A percentile compares a stretch with the other conserved stretches of the same genome.
Conservation (phyloP, 495 filamentous ascomycete species). For the Penicillium egyptiacum region DNA sequence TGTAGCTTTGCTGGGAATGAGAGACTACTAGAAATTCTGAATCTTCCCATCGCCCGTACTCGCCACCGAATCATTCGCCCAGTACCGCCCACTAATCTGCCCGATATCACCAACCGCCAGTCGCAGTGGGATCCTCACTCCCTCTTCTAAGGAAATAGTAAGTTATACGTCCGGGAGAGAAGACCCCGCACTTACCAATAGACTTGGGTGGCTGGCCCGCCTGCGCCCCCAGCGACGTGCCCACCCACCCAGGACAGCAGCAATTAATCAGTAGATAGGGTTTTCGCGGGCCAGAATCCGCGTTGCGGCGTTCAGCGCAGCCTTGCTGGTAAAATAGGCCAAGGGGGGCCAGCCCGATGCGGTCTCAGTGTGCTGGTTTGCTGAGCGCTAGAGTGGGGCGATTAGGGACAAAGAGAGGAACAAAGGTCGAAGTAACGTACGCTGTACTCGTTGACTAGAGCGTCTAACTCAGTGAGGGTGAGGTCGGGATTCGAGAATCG, state of each 20-base stretch:
- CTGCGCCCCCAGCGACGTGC: conserved; percentile 11
- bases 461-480: neutral
- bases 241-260: conserved; percentile 40
- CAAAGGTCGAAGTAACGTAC: neutral
- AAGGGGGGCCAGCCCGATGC: conserved; percentile 18
- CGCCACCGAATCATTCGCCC: conserved; percentile 13
- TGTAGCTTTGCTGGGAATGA: no score
- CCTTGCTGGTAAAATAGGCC: conserved; percentile 34
- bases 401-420: neutral
- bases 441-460: neutral
- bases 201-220: conserved; percentile 9
- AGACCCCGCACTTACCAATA: neutral
- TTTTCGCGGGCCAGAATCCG: conserved; percentile 26
- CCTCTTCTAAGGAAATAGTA: neutral
- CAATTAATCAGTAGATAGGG: conserved; percentile 25
- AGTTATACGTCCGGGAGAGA: neutral
- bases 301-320: conserved; percentile 30
- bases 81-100: conserved; percentile 4
- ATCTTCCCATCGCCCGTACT: conserved; percentile 1
- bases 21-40: conserved; percentile 2
- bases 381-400: neutral
- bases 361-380: conserved; percentile 5
- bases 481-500: conserved; percentile 7
- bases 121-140: conserved; percentile 5
- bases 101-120: conserved; percentile 2